Conservation (phyloP, 805 yeast species). For the Metschnikowia similis region DNA sequence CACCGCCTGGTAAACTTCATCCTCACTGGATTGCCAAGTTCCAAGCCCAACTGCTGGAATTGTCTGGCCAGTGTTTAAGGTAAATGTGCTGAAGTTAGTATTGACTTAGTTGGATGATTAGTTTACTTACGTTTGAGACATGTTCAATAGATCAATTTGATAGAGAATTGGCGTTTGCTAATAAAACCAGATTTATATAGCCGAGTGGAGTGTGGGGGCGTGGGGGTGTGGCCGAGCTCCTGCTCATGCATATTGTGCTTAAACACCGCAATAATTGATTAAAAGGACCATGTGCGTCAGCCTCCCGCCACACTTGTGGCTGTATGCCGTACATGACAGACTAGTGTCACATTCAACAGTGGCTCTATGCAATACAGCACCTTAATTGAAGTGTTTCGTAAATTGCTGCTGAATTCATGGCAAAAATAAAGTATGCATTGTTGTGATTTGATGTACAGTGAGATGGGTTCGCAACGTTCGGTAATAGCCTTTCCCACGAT, state of each 20-base stretch:
- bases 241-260: background rate
- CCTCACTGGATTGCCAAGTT: conserved; percentile 62
- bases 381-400: too few relatives aligned
- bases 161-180: background rate
- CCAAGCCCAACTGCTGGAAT: conserved; percentile 74
- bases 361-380: background rate
- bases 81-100: conserved; percentile 20
- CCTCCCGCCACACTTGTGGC: background rate
- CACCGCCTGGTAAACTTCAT: conserved; percentile 56
- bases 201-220: background rate
- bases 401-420: too few relatives aligned
- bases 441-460: too few relatives aligned
- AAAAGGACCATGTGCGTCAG: background rate
- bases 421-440: too few relatives aligned
- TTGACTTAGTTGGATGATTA: background rate
- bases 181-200: background rate
- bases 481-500: too few relatives aligned
- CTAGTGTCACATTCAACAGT: background rate
- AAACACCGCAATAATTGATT: background rate
- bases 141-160: background rate
- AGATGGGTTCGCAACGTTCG: too few relatives aligned
- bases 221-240: background rate
- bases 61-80: conserved; percentile 51
- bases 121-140: conserved; percentile 1
- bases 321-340: background rate